A percentile compares a stretch with the other conserved stretches of the same genome.
phyloP scores from a whole-genome alignment of 2,329 filamentous ascomycete genomes.

The Penicillium freii region DNA sequence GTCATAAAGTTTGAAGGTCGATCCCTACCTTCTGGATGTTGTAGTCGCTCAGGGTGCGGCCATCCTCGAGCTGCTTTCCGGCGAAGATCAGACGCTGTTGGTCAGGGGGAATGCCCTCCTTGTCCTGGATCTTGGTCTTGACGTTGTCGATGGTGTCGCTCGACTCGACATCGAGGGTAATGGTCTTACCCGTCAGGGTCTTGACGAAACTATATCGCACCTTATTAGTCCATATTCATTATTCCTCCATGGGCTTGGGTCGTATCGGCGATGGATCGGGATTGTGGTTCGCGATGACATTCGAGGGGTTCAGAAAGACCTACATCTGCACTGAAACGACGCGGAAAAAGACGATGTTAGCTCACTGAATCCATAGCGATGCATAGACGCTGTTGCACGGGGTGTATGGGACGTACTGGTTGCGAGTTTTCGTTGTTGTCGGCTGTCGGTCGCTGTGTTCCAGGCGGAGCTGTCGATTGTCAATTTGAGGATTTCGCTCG shows the following conservation, averaged over 20 bases:
- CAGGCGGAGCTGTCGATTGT: slow-evolving; percentile 36
- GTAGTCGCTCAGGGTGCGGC: slow-evolving; percentile 94
- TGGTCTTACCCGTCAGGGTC: slow-evolving; percentile 99
- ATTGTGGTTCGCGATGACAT: slow-evolving; percentile 26
- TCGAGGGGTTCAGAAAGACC: slow-evolving; percentile 46
- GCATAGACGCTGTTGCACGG: slow-evolving; percentile 12
- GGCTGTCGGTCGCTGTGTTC: slow-evolving; percentile 43
- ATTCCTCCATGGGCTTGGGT: slow-evolving; percentile 16
- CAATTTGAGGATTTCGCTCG: slow-evolving; percentile 44
- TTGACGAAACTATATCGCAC: slow-evolving; percentile 82
- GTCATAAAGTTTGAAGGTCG: slow-evolving; percentile 7
- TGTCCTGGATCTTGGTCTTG: slow-evolving; percentile 99
- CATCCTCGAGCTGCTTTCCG: slow-evolving; percentile 98
- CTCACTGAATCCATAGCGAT: slow-evolving; percentile 20
- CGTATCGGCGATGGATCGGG: slow-evolving; percentile 19
- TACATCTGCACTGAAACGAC: slow-evolving; percentile 79
- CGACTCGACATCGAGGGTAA: slow-evolving; percentile 99
- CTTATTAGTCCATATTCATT: slow-evolving; percentile 26
- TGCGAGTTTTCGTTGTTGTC: slow-evolving; percentile 48
- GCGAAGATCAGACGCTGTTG: slow-evolving; percentile 99
- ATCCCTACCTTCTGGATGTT: slow-evolving; percentile 94
- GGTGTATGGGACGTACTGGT: slow-evolving; percentile 43
- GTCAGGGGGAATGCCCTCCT: slow-evolving; percentile 97
- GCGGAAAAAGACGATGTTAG: slow-evolving; percentile 49
- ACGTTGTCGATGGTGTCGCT: slow-evolving; percentile 99